These are phyloP conservation scores for Pueraria montana DNA, from an alignment of 306 rosid species.

Conservation along the genomic window DNA sequence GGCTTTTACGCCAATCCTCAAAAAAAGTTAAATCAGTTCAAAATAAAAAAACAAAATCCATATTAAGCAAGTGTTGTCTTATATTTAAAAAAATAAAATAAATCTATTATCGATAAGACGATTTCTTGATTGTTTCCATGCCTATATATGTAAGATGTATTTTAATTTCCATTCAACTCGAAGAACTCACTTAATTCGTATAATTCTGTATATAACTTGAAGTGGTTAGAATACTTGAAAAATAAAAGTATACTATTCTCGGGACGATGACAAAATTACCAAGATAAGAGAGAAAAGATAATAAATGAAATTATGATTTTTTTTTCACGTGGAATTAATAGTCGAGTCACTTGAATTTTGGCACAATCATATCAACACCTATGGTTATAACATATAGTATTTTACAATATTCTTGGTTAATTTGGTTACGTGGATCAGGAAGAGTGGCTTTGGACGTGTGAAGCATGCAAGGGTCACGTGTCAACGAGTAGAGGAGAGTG, in stretches of 20 bases:
- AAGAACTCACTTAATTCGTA: neutral
- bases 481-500: neutral
- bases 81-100: neutral
- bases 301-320: neutral
- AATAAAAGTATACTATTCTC: neutral
- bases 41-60: neutral
- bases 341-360: neutral
- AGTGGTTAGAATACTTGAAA: neutral
- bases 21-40: neutral
- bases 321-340: neutral
- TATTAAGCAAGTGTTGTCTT: neutral
- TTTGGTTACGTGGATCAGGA: slow-evolving; percentile 40
- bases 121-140: neutral
- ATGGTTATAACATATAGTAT: neutral
- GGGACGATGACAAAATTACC: neutral
- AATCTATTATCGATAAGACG: neutral
- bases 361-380: neutral
- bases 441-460: slow-evolving; percentile 46
- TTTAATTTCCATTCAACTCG: neutral
- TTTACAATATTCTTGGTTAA: neutral
- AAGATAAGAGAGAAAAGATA: neutral
- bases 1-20: too few species aligned
- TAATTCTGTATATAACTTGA: neutral
- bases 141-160: neutral
- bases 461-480: slow-evolving; percentile 51